Base-by-base conservation (phyloP, 2,329 filamentous ascomycete genomes). In the Ramularia collo-cygni region DNA sequence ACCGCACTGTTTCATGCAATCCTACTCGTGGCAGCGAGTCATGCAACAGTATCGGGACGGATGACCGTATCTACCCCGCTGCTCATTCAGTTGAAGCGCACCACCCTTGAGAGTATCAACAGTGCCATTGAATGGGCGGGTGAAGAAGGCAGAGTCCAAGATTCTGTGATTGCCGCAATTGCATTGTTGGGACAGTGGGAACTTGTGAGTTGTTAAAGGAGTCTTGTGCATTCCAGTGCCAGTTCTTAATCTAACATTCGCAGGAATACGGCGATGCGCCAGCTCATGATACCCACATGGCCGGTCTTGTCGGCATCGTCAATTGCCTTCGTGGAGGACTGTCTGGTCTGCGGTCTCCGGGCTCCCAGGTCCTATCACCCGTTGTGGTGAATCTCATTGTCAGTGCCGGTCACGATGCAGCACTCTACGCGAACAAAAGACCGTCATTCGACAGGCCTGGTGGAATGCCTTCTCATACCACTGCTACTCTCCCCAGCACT, bases 241-340 rank as follows among this genome's bases (percentile, higher is more conserved):
- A n/a, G n/a, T 31, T 31, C 28, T 31, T 31, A n/a, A 15, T 18
- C 34, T 36, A 3, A 36, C 34, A 26, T 13, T 36, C 31, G 15
- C 36, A 50, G 47, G 40, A 48, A 26, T 51, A 46, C 27, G 48
- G 48, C 31, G 38, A 44, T n/a, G 28, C 40, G 9, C 16, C 24
- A 5, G 47, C 40, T n/a, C 46, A 48, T 43, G 40, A 47, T 10
- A 50, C 47, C 19, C 50, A 52, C 26, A 51, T 52, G 45, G 21
- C 37, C 8, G 50, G 50, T 10, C 34, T 52, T 4, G 38, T 38
- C 13, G 42, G 41, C 4, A 52, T 51, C 18, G 40, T 52, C 19
- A 41, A 37, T 28, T 43, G 39, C 15, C 32, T 52, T 9, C 44
- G 46, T 19, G 50, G 50, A 27, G 50, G 48, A 8, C 24, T 47